phyloP scores from a whole-genome alignment of 805 yeast species.

The Dipodascopsis uninucleata region DNA sequence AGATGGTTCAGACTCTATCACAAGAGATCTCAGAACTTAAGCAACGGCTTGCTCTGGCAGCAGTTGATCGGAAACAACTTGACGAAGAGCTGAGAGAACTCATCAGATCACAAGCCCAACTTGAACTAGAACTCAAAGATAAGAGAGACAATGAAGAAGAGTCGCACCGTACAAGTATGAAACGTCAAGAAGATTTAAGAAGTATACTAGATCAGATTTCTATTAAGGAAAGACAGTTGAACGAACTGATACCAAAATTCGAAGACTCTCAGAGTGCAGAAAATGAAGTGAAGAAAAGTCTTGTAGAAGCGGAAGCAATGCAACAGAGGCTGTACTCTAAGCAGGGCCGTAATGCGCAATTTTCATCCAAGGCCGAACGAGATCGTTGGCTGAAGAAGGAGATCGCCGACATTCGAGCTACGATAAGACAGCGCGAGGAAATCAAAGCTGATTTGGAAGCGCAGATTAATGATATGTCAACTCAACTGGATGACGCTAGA shows the following conservation, averaged over 20 bases:
- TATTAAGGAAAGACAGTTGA: slow-evolving; percentile 12
- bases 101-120: slow-evolving; percentile 41
- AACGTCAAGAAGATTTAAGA: slow-evolving; percentile 17
- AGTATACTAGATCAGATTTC: slow-evolving; percentile 12
- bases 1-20: slow-evolving; percentile 24
- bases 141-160: slow-evolving; percentile 30
- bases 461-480: slow-evolving; percentile 16
- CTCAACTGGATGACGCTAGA: slow-evolving; percentile 22
- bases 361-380: slow-evolving; percentile 53
- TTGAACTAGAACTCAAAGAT: slow-evolving; percentile 36
- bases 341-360: slow-evolving; percentile 64
- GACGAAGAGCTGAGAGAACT: slow-evolving; percentile 45
- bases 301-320: slow-evolving; percentile 20
- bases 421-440: slow-evolving; percentile 34
- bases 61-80: slow-evolving; percentile 55
- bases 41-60: slow-evolving; percentile 49
- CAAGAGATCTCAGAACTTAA: slow-evolving; percentile 45
- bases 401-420: slow-evolving; percentile 40
- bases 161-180: slow-evolving; percentile 26
- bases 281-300: slow-evolving; percentile 18
- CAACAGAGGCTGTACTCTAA: slow-evolving; percentile 54
- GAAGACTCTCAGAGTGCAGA: slow-evolving; percentile 17
- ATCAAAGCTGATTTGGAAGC: slow-evolving; percentile 32
- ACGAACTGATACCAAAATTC: slow-evolving; percentile 13
- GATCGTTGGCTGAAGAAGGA: slow-evolving; percentile 62